Base-by-base conservation (phyloP, 2,329 filamentous ascomycete species). In the Calonectria montana region DNA sequence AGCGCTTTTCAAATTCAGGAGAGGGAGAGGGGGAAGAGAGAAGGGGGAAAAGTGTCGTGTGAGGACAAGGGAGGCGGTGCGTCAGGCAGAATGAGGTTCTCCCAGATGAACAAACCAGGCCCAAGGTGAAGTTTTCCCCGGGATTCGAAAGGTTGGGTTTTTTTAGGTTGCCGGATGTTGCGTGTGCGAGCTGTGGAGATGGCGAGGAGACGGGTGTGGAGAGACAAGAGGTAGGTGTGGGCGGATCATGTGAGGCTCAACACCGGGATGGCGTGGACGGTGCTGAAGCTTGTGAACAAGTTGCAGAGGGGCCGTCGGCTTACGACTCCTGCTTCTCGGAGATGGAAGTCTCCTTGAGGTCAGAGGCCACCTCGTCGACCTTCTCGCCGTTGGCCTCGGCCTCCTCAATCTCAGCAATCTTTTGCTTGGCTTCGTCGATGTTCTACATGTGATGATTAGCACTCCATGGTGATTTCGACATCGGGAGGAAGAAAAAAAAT, bases 391-490 rank as follows among this genome's bases (percentile, higher is more conserved):
- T 87, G 76, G 85, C 84, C 75, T 88, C 88, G 73, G 84, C 86
- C 66, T 86, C 84, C 80, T 98, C 96, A 68, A 98, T 91, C 77
- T 92, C 92, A 82, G 96, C 94, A 74, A 99, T 97, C 84, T 98
- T 95, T 85, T 96, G 96, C 88, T 98, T 94, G 73, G 97, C 97
- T 86, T 98, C 98, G 75, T 95, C 94, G 73, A 98, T 93, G 88
- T 99, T 99, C 97, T 98, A 80, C 31, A 47, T 47, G 29, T 45
- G 9, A 9, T 35, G 9, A 72, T 86, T 81, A 86, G 80, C 70
- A 76, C 75, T 66, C 8, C 39, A 65, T 13, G 35, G 18, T 39
- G 5, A 31, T 70, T 47, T 21, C 15, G 35, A n/a, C 21, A 25
- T 43, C n/a, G 8, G 45, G 57, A 16, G 45, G 41, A 76, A 86